Conservation (phyloP, 2,329 filamentous ascomycete species). For the Colletotrichum karsti region DNA sequence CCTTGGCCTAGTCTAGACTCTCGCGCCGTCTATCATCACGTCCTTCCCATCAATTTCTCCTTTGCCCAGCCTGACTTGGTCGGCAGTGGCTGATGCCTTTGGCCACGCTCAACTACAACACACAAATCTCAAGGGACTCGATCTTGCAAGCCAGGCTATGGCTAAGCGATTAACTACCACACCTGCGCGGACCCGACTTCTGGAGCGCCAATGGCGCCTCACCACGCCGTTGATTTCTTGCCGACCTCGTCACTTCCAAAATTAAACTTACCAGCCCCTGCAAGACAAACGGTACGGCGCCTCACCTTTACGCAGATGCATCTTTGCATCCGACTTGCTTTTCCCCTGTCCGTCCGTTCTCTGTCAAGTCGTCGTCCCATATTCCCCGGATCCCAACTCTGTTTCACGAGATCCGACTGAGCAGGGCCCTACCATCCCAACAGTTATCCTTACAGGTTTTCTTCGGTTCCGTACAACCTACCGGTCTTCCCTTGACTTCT, state of each 20-base stretch:
- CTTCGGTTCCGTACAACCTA: not conserved
- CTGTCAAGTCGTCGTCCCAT: conserved; percentile 13
- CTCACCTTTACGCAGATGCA: not conserved
- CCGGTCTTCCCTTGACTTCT: not conserved
- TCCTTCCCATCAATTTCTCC: not conserved
- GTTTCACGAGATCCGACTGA: conserved; percentile 6
- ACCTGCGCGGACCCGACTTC: not conserved
- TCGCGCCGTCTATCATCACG: not conserved
- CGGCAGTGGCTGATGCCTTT: not conserved
- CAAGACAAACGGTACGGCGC: not conserved
- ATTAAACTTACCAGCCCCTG: not conserved
- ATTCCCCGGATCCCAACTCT: not conserved
- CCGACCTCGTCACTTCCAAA: not conserved
- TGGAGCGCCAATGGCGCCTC: not conserved
- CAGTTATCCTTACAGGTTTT: not conserved
- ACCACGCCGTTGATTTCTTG: not conserved
- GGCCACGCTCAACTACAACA: not conserved
- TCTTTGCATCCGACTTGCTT: not conserved
- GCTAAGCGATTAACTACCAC: no score
- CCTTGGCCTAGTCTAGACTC: not conserved
- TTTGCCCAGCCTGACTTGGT: not conserved
- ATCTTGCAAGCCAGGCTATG: no score
- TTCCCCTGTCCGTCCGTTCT: not conserved
- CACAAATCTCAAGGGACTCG: not conserved
- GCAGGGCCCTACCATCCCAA: not conserved